Evolutionary conservation across 352 stramenopile species (phyloP), one percentile per base, ranked within the genome.

Genomic region (Elongisporangium anandrum): DNA sequence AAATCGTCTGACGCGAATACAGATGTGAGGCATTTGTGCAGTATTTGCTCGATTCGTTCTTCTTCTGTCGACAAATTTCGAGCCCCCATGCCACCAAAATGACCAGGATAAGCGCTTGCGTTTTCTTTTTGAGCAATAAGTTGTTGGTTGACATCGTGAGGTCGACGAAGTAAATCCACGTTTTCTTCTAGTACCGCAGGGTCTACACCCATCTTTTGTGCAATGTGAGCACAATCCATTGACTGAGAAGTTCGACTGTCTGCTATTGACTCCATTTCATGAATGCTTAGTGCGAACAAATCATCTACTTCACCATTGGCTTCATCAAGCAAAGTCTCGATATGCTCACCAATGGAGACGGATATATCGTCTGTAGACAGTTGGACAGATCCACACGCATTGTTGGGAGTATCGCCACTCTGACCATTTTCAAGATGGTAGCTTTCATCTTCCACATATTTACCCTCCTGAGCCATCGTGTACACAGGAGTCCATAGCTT

Each of bases 1-100:
- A 72, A 69, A 22, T 91, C 79, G 47, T 94, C 85, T 0, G 85
- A 94, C 17, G 85, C 87, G 52, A 94, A 94, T 38, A 94, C 79
- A 1, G 82, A 85, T 10, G 84, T 90, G 26, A 94, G 69, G 38
- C 82, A 89, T 41, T 87, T 90, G 70, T 92, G 81, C n/a, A 94
- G 62, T n/a, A 87, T 69, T 52, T 92, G 77, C 58, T 92, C 81
- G 12, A 88, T 83, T 17, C 73, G 73, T 58, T 94, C 82, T 55
- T 94, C 82, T 63, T 92, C 81, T 2, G 61, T 84, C 13, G 85
- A 90, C 23, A 90, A 41, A 20, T 71, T 71, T 3, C 81, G 77
- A 55, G 23, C 23, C 15, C 7, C 49, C 26, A 54, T 13, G 3
- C 56, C 55, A 54, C 63, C 41, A 3, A 23, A 53, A 6, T 45